phyloP scores from a whole-genome alignment of 768 basidiomycete species.

The Suillus plorans region DNA sequence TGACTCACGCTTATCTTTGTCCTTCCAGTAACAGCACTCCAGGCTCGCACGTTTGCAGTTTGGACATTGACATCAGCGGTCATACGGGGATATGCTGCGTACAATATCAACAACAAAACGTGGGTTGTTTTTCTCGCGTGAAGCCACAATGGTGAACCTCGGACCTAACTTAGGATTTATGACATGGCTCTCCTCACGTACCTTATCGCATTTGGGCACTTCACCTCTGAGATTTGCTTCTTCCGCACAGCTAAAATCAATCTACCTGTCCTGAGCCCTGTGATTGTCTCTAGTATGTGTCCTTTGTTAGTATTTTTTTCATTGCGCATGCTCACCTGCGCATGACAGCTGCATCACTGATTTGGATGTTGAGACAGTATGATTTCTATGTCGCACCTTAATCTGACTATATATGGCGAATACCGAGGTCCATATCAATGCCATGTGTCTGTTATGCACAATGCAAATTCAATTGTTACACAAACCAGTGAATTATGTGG shows the following conservation, averaged over 20 bases:
- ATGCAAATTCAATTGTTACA: not conserved
- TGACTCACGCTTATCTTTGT: not conserved
- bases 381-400: conserved; percentile 66
- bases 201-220: conserved; percentile 88
- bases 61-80: conserved; percentile 90
- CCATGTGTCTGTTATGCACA: not conserved
- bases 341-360: conserved; percentile 55
- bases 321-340: conserved; percentile 14
- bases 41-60: conserved; percentile 84
- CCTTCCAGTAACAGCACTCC: conserved; percentile 73
- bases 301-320: not conserved
- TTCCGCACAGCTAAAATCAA: conserved; percentile 72
- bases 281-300: conserved; percentile 82
- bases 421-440: not conserved
- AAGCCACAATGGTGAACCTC: conserved; percentile 4
- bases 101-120: conserved; percentile 82
- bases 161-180: conserved; percentile 61
- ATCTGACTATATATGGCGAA: conserved; percentile 5
- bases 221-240: conserved; percentile 80
- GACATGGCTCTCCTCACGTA: conserved; percentile 87
- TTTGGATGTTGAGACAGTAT: conserved; percentile 88
- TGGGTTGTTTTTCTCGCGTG: conserved; percentile 38
- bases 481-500: not conserved
- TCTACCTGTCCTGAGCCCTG: conserved; percentile 62
- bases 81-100: conserved; percentile 86